Evolutionary conservation across 2,329 filamentous ascomycete species (phyloP).

Genomic region (Aureobasidium vineae): DNA sequence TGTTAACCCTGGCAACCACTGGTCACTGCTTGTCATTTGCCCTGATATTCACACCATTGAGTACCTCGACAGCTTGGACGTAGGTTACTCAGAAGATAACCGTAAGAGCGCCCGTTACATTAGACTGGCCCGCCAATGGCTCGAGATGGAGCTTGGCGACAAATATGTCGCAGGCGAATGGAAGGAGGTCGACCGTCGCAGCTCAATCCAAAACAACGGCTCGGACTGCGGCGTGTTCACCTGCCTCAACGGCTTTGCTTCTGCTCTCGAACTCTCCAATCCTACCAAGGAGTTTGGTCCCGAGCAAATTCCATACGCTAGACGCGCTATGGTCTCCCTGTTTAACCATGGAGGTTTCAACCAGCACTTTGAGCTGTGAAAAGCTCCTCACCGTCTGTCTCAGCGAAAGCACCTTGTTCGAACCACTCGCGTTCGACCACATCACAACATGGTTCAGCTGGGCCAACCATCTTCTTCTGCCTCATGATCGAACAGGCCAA

Average conservation of each 20-base stretch:
- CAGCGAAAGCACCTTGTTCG: background rate
- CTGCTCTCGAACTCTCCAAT: slow-evolving; percentile 43
- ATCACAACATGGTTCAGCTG: background rate
- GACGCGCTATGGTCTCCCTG: slow-evolving; percentile 60
- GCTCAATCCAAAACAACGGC: slow-evolving; percentile 62
- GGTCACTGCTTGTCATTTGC: slow-evolving; percentile 68
- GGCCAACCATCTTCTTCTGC: background rate
- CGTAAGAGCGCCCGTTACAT: slow-evolving; percentile 27
- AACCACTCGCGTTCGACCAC: background rate
- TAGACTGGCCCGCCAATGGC: slow-evolving; percentile 50
- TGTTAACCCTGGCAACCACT: slow-evolving; percentile 60
- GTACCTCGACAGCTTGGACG: slow-evolving; percentile 66
- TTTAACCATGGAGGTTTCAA: slow-evolving; percentile 66
- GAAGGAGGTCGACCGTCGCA: slow-evolving; percentile 50
- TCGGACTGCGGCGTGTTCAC: slow-evolving; percentile 77
- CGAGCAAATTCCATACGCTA: slow-evolving; percentile 53
- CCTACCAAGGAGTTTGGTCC: slow-evolving; percentile 48
- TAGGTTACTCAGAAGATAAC: slow-evolving; percentile 30
- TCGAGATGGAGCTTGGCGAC: slow-evolving; percentile 58
- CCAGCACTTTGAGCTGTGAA: slow-evolving; percentile 51
- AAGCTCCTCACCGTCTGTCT: background rate
- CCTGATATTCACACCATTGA: slow-evolving; percentile 60
- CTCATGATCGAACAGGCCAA: background rate
- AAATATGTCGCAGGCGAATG: slow-evolving; percentile 60
- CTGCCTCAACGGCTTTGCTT: slow-evolving; percentile 68